These are phyloP conservation scores for Moesziomyces parantarcticus DNA, from an alignment of 1,284 basidiomycete species.

Conservation along the genomic window DNA sequence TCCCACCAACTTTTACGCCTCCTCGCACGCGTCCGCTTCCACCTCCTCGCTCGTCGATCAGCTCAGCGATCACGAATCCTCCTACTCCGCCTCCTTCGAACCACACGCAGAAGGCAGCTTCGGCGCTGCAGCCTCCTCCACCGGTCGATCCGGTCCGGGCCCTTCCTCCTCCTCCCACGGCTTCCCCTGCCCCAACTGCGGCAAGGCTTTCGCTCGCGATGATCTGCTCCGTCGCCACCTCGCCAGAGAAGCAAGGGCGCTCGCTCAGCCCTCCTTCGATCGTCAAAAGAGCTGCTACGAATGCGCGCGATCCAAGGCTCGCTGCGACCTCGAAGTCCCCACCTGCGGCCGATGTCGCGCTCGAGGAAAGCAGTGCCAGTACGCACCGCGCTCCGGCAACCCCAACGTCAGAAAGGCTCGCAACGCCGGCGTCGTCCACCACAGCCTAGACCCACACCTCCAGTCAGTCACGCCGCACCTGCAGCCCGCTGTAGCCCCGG, in stretches of 20 bases:
- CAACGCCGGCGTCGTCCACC: constrained; percentile 16
- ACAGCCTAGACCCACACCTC: constrained; percentile 19
- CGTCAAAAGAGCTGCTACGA: constrained; percentile 62
- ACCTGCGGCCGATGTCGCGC: constrained; percentile 57
- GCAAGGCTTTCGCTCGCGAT: constrained; percentile 55
- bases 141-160: constrained; percentile 35
- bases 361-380: constrained; percentile 57
- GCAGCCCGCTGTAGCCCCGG: constrained; percentile 5
- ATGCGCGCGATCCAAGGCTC: constrained; percentile 58
- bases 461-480: constrained; percentile 27
- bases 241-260: constrained; percentile 52
- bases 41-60: constrained; percentile 44
- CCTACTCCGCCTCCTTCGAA: constrained; percentile 37
- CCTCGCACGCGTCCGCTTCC: constrained; percentile 44
- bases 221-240: constrained; percentile 56
- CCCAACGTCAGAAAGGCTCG: constrained; percentile 58
- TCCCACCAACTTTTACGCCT: constrained; percentile 29
- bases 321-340: constrained; percentile 62
- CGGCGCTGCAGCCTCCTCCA: constrained; percentile 2
- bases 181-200: constrained; percentile 55
- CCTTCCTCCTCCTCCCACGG: constrained; percentile 43
- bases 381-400: constrained; percentile 59
- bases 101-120: constrained; percentile 26
- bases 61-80: constrained; percentile 42
- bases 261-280: constrained; percentile 55